These are phyloP conservation scores for Glycine soja DNA, from an alignment of 306 rosid genomes.

Conservation along the genomic window DNA sequence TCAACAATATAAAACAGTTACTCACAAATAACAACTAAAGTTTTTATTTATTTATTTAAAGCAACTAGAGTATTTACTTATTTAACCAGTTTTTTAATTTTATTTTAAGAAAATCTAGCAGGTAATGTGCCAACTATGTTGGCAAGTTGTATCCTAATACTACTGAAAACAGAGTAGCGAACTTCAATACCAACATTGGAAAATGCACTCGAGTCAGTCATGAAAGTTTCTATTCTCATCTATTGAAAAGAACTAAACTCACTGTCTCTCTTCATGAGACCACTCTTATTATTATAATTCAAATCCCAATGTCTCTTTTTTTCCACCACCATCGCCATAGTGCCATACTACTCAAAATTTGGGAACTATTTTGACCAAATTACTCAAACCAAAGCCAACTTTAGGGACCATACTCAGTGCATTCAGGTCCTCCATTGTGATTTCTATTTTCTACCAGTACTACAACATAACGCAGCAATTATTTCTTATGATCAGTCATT, in stretches of 20 bases:
- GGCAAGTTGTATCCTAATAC: constrained; percentile 11
- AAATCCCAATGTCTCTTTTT: constrained; percentile 67
- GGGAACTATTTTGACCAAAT: constrained; percentile 39
- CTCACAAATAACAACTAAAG: background rate
- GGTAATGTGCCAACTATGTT: constrained; percentile 25
- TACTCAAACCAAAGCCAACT: constrained; percentile 1
- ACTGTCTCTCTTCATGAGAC: constrained; percentile 47
- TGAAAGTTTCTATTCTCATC: constrained; percentile 56
- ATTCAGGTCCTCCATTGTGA: background rate
- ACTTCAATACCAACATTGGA: constrained; percentile 56
- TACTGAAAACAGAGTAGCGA: constrained; percentile 36
- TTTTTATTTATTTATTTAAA: too few relatives aligned
- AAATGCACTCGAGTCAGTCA: constrained; percentile 51
- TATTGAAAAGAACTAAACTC: constrained; percentile 45
- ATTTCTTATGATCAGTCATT: constrained; percentile 6
- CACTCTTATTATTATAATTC: constrained; percentile 45
- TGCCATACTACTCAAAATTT: constrained; percentile 17
- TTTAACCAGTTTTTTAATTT: background rate
- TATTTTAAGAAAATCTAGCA: constrained; percentile 3
- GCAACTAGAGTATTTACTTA: too few relatives aligned
- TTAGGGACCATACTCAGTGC: constrained; percentile 18
- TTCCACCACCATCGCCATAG: constrained; percentile 38
- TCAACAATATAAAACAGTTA: background rate
- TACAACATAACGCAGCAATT: background rate
- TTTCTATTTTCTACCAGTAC: background rate